Percentiles rank a stretch among this genome's conserved stretches.
These are phyloP conservation scores for Pseudozyma tsukubaensis DNA, from an alignment of 1,284 basidiomycete genomes.

Conservation along the genomic window DNA sequence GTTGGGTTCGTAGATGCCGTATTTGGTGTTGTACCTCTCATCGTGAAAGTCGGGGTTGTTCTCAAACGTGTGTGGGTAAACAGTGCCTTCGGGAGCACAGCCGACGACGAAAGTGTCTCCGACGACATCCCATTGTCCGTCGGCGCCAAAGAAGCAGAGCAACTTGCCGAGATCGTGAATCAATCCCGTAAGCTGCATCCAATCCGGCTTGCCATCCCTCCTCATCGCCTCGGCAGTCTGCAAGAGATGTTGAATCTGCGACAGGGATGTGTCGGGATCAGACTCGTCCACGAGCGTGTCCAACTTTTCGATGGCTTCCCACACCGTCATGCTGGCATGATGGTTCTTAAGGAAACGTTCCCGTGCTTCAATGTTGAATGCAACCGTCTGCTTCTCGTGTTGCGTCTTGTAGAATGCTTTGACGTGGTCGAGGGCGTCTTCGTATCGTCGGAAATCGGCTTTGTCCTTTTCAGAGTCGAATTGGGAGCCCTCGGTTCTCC, in stretches of 20 bases:
- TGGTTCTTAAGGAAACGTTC: conserved; percentile 44
- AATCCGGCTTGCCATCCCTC: conserved; percentile 78
- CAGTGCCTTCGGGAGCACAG: conserved; percentile 76
- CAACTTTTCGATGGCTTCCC: conserved; percentile 91
- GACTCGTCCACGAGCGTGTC: conserved; percentile 89
- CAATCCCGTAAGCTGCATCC: conserved; percentile 83
- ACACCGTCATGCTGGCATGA: conserved; percentile 72
- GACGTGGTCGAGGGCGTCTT: conserved; percentile 81
- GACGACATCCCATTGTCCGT: conserved; percentile 89
- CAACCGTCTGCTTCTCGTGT: conserved; percentile 79
- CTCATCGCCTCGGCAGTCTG: conserved; percentile 93
- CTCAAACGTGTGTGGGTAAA: conserved; percentile 83
- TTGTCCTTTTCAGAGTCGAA: conserved; percentile 85
- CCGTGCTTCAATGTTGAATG: conserved; percentile 51
- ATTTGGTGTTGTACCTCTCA: conserved; percentile 79
- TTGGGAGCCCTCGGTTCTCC: conserved; percentile 70
- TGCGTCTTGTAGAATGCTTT: conserved; percentile 89
- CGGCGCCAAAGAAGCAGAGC: conserved; percentile 57
- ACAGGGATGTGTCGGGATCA: conserved; percentile 73
- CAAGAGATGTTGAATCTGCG: conserved; percentile 87
- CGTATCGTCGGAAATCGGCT: conserved; percentile 71
- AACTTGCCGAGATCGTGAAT: conserved; percentile 70
- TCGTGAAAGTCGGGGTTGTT: conserved; percentile 82
- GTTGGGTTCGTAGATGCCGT: conserved; percentile 83
- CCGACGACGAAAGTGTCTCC: conserved; percentile 89